Evolutionary conservation across 2,329 filamentous ascomycete genomes (phyloP).

Genomic region (Aspergillus luchuensis): DNA sequence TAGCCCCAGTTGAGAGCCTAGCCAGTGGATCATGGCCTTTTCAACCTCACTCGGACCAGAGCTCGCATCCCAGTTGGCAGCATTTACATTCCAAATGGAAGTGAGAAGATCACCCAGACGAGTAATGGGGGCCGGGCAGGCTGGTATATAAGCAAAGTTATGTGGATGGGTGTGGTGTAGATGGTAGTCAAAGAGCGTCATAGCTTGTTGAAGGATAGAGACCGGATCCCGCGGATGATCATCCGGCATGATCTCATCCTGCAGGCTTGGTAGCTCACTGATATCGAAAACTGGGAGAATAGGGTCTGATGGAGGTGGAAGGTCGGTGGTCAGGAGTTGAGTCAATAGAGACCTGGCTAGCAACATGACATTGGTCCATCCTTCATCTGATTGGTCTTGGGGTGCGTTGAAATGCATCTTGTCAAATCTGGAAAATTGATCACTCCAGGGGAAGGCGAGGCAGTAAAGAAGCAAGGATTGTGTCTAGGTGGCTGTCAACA

Average conservation of each 20-base stretch:
- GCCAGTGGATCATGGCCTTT: conserved; percentile 18
- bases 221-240: background rate
- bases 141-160: background rate
- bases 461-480: too few species aligned
- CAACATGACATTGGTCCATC: background rate
- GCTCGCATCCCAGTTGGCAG: background rate
- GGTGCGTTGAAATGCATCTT: background rate
- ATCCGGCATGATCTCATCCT: background rate
- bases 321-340: background rate
- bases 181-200: background rate
- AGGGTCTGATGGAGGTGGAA: background rate
- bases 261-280: background rate
- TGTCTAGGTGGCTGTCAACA: background rate
- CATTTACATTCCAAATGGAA: background rate
- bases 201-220: background rate
- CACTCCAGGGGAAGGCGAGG: too few species aligned
- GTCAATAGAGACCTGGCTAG: background rate
- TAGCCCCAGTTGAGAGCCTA: conserved; percentile 15
- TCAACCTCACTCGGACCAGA: conserved; percentile 19
- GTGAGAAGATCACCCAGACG: background rate
- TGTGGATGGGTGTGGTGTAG: background rate
- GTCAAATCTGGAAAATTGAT: background rate
- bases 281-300: background rate
- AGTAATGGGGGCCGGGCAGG: background rate
- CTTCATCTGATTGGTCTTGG: background rate